Percentiles rank a stretch among this genome's conserved stretches.
phyloP scores from a whole-genome alignment of 805 yeast genomes.

The Candida incommunis region DNA sequence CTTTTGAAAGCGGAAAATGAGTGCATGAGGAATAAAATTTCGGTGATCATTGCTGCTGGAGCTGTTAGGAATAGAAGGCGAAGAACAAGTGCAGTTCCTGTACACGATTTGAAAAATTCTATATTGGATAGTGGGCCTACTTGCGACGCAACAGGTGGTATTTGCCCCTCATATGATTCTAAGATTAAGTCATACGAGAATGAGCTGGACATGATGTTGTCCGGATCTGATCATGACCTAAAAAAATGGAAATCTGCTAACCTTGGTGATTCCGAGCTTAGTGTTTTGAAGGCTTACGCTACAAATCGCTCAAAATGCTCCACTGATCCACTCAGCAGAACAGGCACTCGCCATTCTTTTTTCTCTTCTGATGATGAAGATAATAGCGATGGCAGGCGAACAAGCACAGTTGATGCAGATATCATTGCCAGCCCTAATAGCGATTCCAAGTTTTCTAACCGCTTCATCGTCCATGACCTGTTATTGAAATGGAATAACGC shows the following conservation, averaged over 20 bases:
- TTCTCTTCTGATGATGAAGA: constrained; percentile 1
- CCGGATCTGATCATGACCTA: background rate
- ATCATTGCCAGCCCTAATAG: constrained; percentile 9
- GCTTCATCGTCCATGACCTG: constrained; percentile 60
- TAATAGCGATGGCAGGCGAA: background rate
- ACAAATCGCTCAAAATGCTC: background rate
- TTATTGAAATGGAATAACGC: constrained; percentile 67
- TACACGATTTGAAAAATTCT: constrained; percentile 2
- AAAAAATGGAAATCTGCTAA: background rate
- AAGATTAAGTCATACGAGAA: background rate
- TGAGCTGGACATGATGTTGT: background rate
- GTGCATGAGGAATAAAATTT: background rate
- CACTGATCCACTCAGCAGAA: background rate
- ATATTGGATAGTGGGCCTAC: constrained; percentile 1
- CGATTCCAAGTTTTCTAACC: constrained; percentile 35
- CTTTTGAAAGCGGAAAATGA: background rate
- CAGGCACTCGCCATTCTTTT: background rate
- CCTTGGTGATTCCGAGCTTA: background rate
- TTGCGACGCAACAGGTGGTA: background rate
- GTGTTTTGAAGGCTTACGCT: background rate
- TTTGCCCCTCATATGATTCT: background rate
- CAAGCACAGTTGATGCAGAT: background rate
- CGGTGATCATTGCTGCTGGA: background rate
- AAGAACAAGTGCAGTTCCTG: background rate
- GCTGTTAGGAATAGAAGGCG: background rate